Base-by-base conservation (phyloP, 345 rosid genomes). In the Pugionium cornutum region DNA sequence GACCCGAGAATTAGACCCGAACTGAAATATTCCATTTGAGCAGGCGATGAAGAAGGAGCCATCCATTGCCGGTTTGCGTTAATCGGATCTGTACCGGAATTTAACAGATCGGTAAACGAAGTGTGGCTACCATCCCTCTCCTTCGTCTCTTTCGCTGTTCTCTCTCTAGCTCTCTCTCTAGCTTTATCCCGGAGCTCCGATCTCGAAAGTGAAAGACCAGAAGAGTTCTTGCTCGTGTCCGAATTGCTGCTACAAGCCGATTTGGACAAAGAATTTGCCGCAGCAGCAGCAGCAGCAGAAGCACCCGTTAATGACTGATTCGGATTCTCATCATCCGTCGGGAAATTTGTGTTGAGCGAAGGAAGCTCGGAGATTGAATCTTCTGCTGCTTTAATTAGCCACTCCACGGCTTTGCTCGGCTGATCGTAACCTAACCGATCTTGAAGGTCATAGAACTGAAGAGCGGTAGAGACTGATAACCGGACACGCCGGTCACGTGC, bases 351-450 rank as follows among this genome's bases (percentile, higher is more conserved):
- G 58, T 78, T 86, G 31, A 94, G 88, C 0, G 95, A 76, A 68
- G 99, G 97, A 49, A 94, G 95, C 82, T 86, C 99, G 0, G 89
- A 58, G 9, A 94, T 94, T 4, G 99, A 66, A 11, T 90, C 92
- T 3, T 87, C 77, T 0, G 99, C 96, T 0, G 95, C 92, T 74
- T 88, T 88, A 56, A 94, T 90, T n/a, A 94, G 45, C 99, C 99
- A 94, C 31, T 90, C 99, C 0, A 94, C 92, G 0, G 97, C 99
- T 79, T 94, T 94, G 63, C 99, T 94, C 0, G 99, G 99, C 75
- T 90, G 99, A 74, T 94, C 97, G 56, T 76, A 87, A 7, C 99
- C 99, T 78, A 94, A 62, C 46, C 99, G 84, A 51, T 94, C 99
- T 74, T 94, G 99, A 0, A 94, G 78, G 60, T 94, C 97, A 25